Conservation (phyloP, 192 early-diverging fungal species). For the Podila minutissima region DNA sequence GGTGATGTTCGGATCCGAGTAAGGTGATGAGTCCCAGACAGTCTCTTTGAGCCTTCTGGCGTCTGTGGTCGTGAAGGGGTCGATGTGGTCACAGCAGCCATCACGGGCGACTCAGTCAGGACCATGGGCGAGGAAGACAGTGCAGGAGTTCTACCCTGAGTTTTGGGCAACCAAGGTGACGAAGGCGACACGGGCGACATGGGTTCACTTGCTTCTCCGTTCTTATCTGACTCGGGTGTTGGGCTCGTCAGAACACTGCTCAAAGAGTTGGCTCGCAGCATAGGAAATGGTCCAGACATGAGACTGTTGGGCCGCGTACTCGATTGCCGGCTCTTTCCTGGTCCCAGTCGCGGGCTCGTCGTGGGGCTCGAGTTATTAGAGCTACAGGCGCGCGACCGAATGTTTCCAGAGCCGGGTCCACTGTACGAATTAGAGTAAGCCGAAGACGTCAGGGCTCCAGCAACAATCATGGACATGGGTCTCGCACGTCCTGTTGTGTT, state of each 20-base stretch:
- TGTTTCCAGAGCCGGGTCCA: background rate
- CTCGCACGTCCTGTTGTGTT: slow-evolving; percentile 31
- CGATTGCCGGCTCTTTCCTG: slow-evolving; percentile 13
- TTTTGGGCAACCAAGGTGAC: slow-evolving; percentile 15
- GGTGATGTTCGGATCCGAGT: slow-evolving; percentile 30
- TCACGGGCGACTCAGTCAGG: slow-evolving; percentile 20
- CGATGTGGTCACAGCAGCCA: slow-evolving; percentile 3
- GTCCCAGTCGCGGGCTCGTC: slow-evolving; percentile 37
- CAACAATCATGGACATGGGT: slow-evolving; percentile 41
- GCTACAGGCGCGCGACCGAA: background rate
- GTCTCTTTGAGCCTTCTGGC: slow-evolving; percentile 6
- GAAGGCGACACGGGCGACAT: slow-evolving; percentile 14
- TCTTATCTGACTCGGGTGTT: background rate
- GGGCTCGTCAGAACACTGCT: slow-evolving; percentile 1
- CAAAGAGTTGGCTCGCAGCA: slow-evolving; percentile 37
- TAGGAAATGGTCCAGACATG: slow-evolving; percentile 29
- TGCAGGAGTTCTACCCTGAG: background rate
- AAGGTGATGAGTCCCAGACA: background rate
- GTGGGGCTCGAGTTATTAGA: slow-evolving; percentile 47
- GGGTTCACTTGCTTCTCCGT: slow-evolving; percentile 3
- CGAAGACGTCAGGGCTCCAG: slow-evolving; percentile 10
- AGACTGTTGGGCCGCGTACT: slow-evolving; percentile 36
- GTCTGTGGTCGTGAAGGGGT: background rate
- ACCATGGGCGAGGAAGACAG: slow-evolving; percentile 8
- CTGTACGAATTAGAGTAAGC: slow-evolving; percentile 25